These are phyloP conservation scores for Linnemannia hyalina DNA, from an alignment of 192 early-diverging fungal genomes.

Conservation along the genomic window DNA sequence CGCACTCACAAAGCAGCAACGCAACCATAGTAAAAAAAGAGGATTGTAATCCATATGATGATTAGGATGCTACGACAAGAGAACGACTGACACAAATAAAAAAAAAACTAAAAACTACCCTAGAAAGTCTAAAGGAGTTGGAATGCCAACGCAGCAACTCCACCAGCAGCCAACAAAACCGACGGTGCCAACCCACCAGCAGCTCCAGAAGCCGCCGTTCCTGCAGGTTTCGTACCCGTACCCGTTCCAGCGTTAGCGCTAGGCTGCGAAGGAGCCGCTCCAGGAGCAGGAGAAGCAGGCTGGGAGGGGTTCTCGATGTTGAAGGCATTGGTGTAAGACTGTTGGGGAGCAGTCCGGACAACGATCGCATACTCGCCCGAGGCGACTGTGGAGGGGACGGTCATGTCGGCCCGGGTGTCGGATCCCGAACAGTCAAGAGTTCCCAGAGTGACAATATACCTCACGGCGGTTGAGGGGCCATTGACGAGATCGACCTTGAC, in stretches of 20 bases:
- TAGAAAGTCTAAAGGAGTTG: conserved; percentile 21
- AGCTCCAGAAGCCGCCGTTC: background rate
- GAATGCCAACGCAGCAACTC: conserved; percentile 17
- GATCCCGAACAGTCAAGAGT: conserved; percentile 46
- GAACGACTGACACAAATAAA: background rate
- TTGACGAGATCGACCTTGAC: conserved; percentile 57
- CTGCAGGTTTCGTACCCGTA: background rate
- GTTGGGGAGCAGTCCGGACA: conserved; percentile 42
- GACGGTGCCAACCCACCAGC: conserved; percentile 5
- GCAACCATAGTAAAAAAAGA: background rate
- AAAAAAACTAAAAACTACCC: background rate
- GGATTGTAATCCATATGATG: background rate
- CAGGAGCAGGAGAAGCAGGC: conserved; percentile 15
- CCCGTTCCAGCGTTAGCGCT: background rate
- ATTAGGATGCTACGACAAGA: conserved; percentile 1
- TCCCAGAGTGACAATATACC: conserved; percentile 47
- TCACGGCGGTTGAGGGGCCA: conserved; percentile 43
- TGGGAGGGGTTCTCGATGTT: conserved; percentile 38
- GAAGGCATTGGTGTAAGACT: conserved; percentile 53
- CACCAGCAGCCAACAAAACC: conserved; percentile 27
- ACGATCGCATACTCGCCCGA: conserved; percentile 50
- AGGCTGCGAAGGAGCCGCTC: background rate
- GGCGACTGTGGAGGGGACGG: conserved; percentile 33
- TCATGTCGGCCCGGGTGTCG: conserved; percentile 54
- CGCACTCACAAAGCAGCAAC: background rate